phyloP scores from a whole-genome alignment of 176 grass and related monocot genomes.

The Calamus simplicifolius region DNA sequence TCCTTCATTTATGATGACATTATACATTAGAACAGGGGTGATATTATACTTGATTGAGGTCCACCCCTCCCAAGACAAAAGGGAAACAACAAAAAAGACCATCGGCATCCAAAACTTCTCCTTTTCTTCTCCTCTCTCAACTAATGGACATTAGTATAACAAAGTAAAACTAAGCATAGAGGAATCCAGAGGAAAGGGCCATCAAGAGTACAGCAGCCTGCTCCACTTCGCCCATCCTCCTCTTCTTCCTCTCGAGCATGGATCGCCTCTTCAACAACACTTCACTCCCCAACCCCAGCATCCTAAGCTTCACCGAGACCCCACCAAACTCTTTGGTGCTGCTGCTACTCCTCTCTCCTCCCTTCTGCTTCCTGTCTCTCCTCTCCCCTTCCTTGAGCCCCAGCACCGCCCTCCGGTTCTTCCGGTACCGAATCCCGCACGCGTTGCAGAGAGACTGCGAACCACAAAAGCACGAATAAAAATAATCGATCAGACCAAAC shows the following conservation, averaged over 20 bases:
- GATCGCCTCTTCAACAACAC: constrained; percentile 13
- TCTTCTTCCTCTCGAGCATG: constrained; percentile 26
- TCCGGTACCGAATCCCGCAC: constrained; percentile 90
- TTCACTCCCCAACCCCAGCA: constrained; percentile 18
- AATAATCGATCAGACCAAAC: neutral
- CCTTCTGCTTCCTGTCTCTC: constrained; percentile 17
- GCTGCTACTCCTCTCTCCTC: neutral
- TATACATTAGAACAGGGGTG: too few relatives aligned
- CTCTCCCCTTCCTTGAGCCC: constrained; percentile 27
- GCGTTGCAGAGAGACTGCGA: constrained; percentile 82
- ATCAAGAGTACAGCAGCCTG: constrained; percentile 73
- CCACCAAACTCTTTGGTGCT: neutral
- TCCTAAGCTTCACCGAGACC: constrained; percentile 18
- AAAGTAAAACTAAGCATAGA: neutral
- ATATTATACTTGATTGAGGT: too few relatives aligned
- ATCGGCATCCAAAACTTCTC: too few relatives aligned
- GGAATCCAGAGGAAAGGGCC: constrained; percentile 66
- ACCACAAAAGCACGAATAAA: neutral
- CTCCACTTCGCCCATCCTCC: constrained; percentile 66
- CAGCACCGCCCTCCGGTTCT: constrained; percentile 60
- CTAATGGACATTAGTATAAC: too few relatives aligned
- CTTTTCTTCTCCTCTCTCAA: too few relatives aligned
- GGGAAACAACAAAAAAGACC: too few relatives aligned
- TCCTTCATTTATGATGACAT: too few relatives aligned
- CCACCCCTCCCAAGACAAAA: too few relatives aligned